phyloP scores from a whole-genome alignment of 2,329 filamentous ascomycete genomes.

The Penicillium sp. region DNA sequence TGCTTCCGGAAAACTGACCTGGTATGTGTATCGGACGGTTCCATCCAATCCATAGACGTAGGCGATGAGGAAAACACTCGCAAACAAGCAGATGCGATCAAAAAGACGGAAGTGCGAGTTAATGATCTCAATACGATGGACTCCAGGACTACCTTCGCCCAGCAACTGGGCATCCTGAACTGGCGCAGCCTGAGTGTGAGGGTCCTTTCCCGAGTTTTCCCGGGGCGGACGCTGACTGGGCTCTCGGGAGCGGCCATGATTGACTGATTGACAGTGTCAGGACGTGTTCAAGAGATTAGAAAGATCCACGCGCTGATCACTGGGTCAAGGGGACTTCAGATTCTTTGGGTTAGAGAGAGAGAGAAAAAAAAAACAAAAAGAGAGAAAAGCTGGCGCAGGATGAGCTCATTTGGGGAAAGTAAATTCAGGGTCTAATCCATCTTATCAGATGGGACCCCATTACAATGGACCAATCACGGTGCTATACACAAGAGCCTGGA shows the following conservation, averaged over 20 bases:
- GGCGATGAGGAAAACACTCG: constrained; percentile 62
- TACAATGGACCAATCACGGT: too few species aligned
- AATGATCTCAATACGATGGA: constrained; percentile 61
- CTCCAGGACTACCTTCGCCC: constrained; percentile 48
- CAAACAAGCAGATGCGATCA: constrained; percentile 61
- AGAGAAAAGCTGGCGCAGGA: too few species aligned
- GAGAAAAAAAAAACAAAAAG: too few species aligned
- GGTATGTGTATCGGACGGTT: constrained; percentile 55
- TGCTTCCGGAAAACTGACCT: constrained; percentile 25
- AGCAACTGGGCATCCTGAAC: background rate
- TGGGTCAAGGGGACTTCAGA: too few species aligned
- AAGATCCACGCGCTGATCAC: too few species aligned
- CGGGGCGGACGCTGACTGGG: background rate
- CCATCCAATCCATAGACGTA: constrained; percentile 66
- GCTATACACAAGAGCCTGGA: too few species aligned
- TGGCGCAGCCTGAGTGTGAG: background rate
- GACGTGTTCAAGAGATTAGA: too few species aligned
- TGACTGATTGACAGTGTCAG: background rate
- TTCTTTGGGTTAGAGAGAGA: too few species aligned
- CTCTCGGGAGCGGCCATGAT: background rate
- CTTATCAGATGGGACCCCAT: too few species aligned
- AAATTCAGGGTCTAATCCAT: too few species aligned
- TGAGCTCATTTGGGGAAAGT: too few species aligned
- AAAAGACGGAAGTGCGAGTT: constrained; percentile 51
- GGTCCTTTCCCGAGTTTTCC: background rate